These are phyloP conservation scores for Lentinula novae-zelandiae DNA, from an alignment of 1,284 basidiomycete genomes.

Conservation along the genomic window DNA sequence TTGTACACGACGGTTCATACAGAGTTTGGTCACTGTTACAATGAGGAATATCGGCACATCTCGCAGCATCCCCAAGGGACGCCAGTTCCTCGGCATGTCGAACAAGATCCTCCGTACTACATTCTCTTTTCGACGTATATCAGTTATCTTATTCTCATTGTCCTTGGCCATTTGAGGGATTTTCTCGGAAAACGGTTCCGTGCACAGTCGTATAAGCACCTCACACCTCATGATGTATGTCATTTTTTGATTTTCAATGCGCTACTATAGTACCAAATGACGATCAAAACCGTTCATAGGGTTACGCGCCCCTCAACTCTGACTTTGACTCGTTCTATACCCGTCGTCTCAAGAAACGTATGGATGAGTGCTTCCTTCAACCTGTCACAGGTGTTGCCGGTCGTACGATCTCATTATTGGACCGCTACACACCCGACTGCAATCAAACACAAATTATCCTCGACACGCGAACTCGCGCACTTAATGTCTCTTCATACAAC, in stretches of 20 bases:
- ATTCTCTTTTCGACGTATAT: conserved; percentile 91
- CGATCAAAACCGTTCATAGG: conserved; percentile 42
- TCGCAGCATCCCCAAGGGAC: conserved; percentile 58
- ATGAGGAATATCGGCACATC: conserved; percentile 64
- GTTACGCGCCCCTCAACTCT: conserved; percentile 94
- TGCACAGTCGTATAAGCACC: conserved; percentile 72
- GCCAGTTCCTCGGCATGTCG: conserved; percentile 48
- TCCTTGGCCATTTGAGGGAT: conserved; percentile 91
- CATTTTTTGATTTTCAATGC: background rate
- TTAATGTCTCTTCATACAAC: conserved; percentile 99
- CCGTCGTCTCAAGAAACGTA: conserved; percentile 87
- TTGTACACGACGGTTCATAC: conserved; percentile 74
- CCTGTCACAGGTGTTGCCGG: conserved; percentile 95
- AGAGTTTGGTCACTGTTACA: conserved; percentile 83
- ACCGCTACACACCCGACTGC: conserved; percentile 83
- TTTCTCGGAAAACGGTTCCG: conserved; percentile 90
- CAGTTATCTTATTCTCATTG: conserved; percentile 85
- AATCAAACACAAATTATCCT: conserved; percentile 79
- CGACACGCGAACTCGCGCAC: conserved; percentile 80
- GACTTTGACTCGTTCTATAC: conserved; percentile 99
- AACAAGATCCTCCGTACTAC: conserved; percentile 86
- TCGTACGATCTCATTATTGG: conserved; percentile 85
- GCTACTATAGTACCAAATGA: background rate
- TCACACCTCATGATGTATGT: conserved; percentile 80
- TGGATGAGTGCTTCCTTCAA: conserved; percentile 95